Evolutionary conservation across 1,284 basidiomycete species (phyloP).

Genomic region (Boletus semigastroideus): DNA sequence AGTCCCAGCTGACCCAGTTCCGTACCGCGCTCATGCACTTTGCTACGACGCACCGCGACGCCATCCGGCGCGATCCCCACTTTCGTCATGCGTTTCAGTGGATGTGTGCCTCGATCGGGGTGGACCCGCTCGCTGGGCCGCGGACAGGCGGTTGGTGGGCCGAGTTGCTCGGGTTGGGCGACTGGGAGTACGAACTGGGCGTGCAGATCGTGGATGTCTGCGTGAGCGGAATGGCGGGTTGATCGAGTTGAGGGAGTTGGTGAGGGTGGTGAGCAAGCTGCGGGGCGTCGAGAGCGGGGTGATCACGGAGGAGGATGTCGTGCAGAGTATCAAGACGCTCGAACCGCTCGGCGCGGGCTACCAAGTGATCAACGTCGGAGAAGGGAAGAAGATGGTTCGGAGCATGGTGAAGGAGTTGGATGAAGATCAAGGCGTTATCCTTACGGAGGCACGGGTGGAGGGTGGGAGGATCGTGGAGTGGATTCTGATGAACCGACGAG

Average conservation of each 20-base stretch:
- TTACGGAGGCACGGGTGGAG: slow-evolving; percentile 68
- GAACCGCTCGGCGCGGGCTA: slow-evolving; percentile 90
- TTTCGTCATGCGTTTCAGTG: slow-evolving; percentile 94
- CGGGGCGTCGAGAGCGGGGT: slow-evolving; percentile 64
- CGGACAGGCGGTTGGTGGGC: slow-evolving; percentile 88
- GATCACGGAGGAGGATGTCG: slow-evolving; percentile 83
- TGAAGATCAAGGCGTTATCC: slow-evolving; percentile 75
- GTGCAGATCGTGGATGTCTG: slow-evolving; percentile 98
- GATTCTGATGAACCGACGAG: slow-evolving; percentile 54
- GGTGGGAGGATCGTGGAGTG: slow-evolving; percentile 67
- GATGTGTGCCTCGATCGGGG: slow-evolving; percentile 94
- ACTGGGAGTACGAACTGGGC: slow-evolving; percentile 95
- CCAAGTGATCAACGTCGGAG: slow-evolving; percentile 71
- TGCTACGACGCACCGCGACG: slow-evolving; percentile 79
- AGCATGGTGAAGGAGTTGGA: slow-evolving; percentile 80
- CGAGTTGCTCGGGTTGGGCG: slow-evolving; percentile 83
- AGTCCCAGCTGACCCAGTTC: slow-evolving; percentile 84
- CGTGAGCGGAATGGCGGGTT: slow-evolving; percentile 90
- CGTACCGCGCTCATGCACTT: slow-evolving; percentile 80
- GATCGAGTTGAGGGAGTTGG: slow-evolving; percentile 85
- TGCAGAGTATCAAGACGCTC: slow-evolving; percentile 84
- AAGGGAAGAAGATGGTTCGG: slow-evolving; percentile 65
- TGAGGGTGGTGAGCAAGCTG: slow-evolving; percentile 75
- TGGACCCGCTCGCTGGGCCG: slow-evolving; percentile 90
- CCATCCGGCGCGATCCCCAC: slow-evolving; percentile 82